Percentiles rank a stretch among this genome's conserved stretches.
Conservation (phyloP, 495 filamentous ascomycete species). For the Hypoxylon cercidicola region DNA sequence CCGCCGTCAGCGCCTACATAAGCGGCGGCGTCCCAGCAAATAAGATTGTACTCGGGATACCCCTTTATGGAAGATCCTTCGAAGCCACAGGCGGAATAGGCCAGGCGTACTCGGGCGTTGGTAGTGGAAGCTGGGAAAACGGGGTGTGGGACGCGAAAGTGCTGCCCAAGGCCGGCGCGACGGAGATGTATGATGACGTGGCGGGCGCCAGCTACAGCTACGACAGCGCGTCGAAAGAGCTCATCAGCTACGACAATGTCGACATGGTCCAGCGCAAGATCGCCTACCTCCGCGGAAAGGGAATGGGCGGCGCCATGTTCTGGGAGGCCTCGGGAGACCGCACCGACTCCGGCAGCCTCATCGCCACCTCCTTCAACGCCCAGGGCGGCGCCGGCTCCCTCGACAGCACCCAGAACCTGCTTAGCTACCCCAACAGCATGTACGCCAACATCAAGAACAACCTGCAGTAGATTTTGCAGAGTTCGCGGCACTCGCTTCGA, state of each 20-base stretch:
- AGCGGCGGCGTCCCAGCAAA: constrained; percentile 64
- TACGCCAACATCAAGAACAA: constrained; percentile 56
- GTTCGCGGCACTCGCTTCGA: too few species aligned
- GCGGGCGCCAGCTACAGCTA: constrained; percentile 76
- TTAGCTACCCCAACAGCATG: constrained; percentile 54
- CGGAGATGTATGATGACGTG: constrained; percentile 56
- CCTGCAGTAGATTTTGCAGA: constrained; percentile 24
- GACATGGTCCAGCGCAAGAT: constrained; percentile 71
- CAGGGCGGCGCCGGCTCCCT: constrained; percentile 49
- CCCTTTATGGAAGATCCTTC: constrained; percentile 87
- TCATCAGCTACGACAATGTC: constrained; percentile 80
- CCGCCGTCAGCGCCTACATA: constrained; percentile 76
- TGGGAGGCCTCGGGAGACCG: constrained; percentile 88
- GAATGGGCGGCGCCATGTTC: constrained; percentile 86
- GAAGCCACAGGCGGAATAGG: constrained; percentile 75
- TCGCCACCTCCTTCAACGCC: constrained; percentile 59
- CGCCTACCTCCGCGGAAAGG: constrained; percentile 67
- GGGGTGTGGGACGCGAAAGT: constrained; percentile 89
- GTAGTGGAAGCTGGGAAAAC: constrained; percentile 74
- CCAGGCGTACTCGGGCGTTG: constrained; percentile 69
- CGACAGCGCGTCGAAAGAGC: constrained; percentile 63
- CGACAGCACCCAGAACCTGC: constrained; percentile 48
- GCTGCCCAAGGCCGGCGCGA: constrained; percentile 60
- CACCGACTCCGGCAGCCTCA: constrained; percentile 67
- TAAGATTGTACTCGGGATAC: constrained; percentile 87